Conservation (phyloP, 2,329 filamentous ascomycete genomes). For the Botrytis elliptica region DNA sequence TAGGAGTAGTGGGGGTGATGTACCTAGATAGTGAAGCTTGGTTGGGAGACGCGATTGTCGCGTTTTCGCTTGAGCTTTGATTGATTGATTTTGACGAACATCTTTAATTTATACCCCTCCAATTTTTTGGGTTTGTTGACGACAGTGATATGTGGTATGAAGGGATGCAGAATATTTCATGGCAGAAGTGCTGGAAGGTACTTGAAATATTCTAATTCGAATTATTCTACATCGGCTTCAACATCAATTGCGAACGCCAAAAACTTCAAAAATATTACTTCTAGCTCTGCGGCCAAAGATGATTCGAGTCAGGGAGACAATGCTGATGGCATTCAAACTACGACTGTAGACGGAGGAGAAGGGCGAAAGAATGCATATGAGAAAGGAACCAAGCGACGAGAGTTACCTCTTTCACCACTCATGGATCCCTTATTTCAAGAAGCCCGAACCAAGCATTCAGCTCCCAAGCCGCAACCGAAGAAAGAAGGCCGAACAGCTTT, state of each 20-base stretch:
- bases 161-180: conserved; percentile 28
- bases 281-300: background rate
- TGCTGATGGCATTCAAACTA: background rate
- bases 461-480: conserved; percentile 36
- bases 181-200: conserved; percentile 28
- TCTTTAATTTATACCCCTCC: background rate
- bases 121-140: background rate
- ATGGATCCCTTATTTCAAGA: conserved; percentile 46
- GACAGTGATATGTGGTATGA: conserved; percentile 34
- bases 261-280: background rate
- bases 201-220: background rate
- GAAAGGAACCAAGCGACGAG: conserved; percentile 17
- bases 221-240: conserved; percentile 1
- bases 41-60: conserved; percentile 27
- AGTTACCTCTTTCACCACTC: conserved; percentile 48
- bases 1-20: background rate
- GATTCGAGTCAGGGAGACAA: background rate
- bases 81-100: conserved; percentile 8
- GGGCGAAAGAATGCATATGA: background rate
- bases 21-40: conserved; percentile 1
- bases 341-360: background rate
- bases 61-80: conserved; percentile 19
- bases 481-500: conserved; percentile 47
- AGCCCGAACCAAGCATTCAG: conserved; percentile 37
- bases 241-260: background rate